Conservation (phyloP, 139 green algal species). For the Trebouxia sp. region DNA sequence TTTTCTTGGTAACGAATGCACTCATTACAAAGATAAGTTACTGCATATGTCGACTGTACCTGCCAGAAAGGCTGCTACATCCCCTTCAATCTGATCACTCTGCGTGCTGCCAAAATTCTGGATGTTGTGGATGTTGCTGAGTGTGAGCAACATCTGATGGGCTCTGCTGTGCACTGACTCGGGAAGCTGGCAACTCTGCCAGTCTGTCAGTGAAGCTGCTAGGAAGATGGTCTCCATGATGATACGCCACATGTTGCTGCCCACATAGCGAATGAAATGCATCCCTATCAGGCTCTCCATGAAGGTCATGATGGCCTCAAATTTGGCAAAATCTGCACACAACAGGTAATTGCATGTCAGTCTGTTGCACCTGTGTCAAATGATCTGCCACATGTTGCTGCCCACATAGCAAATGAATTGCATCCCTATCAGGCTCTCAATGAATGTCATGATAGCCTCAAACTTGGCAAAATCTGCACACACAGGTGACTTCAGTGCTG, state of each 20-base stretch:
- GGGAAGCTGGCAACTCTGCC: constrained; percentile 17
- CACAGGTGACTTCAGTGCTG: neutral
- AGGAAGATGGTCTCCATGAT: constrained; percentile 48
- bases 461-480: neutral
- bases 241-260: constrained; percentile 36
- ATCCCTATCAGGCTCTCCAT: constrained; percentile 45
- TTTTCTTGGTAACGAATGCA: too few relatives aligned
- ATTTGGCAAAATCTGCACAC: constrained; percentile 34
- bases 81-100: neutral
- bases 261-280: constrained; percentile 44
- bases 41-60: neutral
- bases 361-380: too few relatives aligned
- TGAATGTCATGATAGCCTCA: neutral
- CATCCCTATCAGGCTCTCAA: neutral
- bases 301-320: constrained; percentile 43
- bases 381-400: neutral
- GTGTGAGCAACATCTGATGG: constrained; percentile 1
- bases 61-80: constrained; percentile 7
- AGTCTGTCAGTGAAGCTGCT: constrained; percentile 28
- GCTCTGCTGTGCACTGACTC: neutral
- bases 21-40: too few relatives aligned
- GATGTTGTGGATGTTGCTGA: constrained; percentile 11
- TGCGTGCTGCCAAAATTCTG: neutral
- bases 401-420: neutral
- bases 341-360: neutral